A percentile compares a stretch with the other conserved stretches of the same genome.
These are phyloP conservation scores for Cronartium ribicola DNA, from an alignment of 1,284 basidiomycete genomes.

Conservation along the genomic window DNA sequence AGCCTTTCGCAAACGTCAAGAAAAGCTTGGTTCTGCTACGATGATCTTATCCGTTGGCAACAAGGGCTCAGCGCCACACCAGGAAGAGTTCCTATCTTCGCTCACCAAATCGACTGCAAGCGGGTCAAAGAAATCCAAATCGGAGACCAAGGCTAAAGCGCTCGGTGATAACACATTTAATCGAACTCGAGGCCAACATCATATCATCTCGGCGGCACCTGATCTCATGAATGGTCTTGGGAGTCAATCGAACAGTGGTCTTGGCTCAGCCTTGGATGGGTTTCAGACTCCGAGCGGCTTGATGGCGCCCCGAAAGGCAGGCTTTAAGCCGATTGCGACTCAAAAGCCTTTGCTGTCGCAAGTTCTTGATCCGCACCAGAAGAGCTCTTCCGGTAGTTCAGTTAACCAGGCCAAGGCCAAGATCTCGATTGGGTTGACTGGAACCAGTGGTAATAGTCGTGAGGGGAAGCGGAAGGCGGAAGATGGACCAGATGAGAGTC, in stretches of 20 bases:
- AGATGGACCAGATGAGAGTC: background rate
- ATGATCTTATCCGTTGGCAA: constrained; percentile 41
- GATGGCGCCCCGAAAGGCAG: constrained; percentile 37
- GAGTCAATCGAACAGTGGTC: constrained; percentile 13
- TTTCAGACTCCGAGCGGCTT: constrained; percentile 24
- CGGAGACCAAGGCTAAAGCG: background rate
- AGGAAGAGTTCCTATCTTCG: constrained; percentile 40
- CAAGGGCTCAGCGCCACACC: constrained; percentile 40
- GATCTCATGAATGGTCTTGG: constrained; percentile 39
- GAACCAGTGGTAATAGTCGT: background rate
- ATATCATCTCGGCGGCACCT: constrained; percentile 24
- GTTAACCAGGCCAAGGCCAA: constrained; percentile 16
- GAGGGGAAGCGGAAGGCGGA: constrained; percentile 8
- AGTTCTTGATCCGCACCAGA: background rate
- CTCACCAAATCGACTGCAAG: constrained; percentile 7
- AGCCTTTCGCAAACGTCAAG: constrained; percentile 40
- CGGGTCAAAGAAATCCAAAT: constrained; percentile 15
- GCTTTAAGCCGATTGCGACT: constrained; percentile 34
- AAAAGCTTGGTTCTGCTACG: constrained; percentile 33
- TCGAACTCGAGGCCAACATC: constrained; percentile 4
- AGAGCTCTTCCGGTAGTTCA: background rate
- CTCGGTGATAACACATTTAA: background rate
- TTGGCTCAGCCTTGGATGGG: constrained; percentile 21
- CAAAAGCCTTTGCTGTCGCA: background rate
- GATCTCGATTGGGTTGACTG: constrained; percentile 30